phyloP scores from a whole-genome alignment of 768 basidiomycete species.

The Paxillus ammoniavirescens region DNA sequence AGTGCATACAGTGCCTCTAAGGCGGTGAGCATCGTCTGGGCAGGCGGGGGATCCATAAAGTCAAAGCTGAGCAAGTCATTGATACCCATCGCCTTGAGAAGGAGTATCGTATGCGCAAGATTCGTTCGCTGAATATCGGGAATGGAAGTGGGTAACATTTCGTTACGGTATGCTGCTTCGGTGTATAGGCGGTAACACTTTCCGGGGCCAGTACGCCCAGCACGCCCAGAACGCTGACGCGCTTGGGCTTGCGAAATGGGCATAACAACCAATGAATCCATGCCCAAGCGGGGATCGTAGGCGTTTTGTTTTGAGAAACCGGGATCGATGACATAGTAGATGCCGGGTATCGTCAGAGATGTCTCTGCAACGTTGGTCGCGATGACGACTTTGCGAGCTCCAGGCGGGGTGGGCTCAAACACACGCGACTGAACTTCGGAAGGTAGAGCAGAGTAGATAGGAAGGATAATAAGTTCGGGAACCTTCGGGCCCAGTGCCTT shows the following conservation, averaged over 20 bases:
- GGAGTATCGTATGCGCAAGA: slow-evolving; percentile 86
- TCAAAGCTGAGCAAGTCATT: slow-evolving; percentile 97
- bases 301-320: slow-evolving; percentile 99
- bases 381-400: slow-evolving; percentile 97
- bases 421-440: slow-evolving; percentile 98
- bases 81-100: slow-evolving; percentile 98
- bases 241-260: slow-evolving; percentile 99
- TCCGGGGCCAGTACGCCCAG: slow-evolving; percentile 96
- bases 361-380: slow-evolving; percentile 99
- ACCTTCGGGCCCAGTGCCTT: slow-evolving; percentile 98
- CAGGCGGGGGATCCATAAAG: slow-evolving; percentile 99
- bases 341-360: slow-evolving; percentile 95
- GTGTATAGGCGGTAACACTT: slow-evolving; percentile 98
- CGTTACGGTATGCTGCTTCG: slow-evolving; percentile 96
- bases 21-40: slow-evolving; percentile 95
- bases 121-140: slow-evolving; percentile 98
- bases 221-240: slow-evolving; percentile 91
- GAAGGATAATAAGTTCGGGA: slow-evolving; percentile 93
- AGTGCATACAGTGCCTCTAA: slow-evolving; percentile 92
- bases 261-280: slow-evolving; percentile 99
- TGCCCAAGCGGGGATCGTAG: slow-evolving; percentile 94
- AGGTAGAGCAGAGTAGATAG: slow-evolving; percentile 96
- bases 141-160: slow-evolving; percentile 97
- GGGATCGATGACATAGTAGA: slow-evolving; percentile 98
- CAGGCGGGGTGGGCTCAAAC: slow-evolving; percentile 96